A percentile compares a stretch with the other conserved stretches of the same genome.
phyloP scores from a whole-genome alignment of 441 rosid genomes.

The Erodium texanum region DNA sequence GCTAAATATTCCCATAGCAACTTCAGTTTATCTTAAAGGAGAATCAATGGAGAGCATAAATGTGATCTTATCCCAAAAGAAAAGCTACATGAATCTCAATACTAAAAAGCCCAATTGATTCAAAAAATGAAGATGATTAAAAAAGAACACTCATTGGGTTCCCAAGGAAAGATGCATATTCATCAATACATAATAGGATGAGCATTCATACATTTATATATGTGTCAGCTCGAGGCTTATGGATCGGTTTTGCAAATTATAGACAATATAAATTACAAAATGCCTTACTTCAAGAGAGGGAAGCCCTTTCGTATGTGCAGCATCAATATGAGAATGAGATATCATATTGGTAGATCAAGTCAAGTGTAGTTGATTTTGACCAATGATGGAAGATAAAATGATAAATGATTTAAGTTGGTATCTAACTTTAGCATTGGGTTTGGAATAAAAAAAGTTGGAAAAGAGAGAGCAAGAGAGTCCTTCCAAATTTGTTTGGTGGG shows the following conservation, averaged over 20 bases:
- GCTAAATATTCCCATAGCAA: background rate
- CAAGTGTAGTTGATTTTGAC: background rate
- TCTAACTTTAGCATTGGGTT: slow-evolving; percentile 38
- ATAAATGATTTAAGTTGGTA: slow-evolving; percentile 11
- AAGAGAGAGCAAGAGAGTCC: slow-evolving; percentile 23
- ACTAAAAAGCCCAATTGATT: slow-evolving; percentile 29
- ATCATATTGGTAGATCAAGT: too few relatives aligned
- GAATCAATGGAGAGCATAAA: slow-evolving; percentile 40
- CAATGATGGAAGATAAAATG: slow-evolving; percentile 20
- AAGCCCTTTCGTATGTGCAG: too few relatives aligned
- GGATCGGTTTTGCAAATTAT: too few relatives aligned
- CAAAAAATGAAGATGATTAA: slow-evolving; percentile 18
- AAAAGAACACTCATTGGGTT: slow-evolving; percentile 36
- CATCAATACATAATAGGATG: background rate
- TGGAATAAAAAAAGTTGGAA: slow-evolving; percentile 33
- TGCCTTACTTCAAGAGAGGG: too few relatives aligned
- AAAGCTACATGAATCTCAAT: slow-evolving; percentile 42
- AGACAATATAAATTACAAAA: too few relatives aligned
- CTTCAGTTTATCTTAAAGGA: slow-evolving; percentile 24
- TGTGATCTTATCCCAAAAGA: slow-evolving; percentile 40
- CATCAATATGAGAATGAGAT: too few relatives aligned
- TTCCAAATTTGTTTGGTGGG: slow-evolving; percentile 43
- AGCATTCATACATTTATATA: background rate
- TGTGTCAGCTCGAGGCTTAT: too few relatives aligned
- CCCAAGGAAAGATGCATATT: slow-evolving; percentile 18